Conservation (phyloP, 129 eudicot genomes). For the sunflower (Helianthus annuus) region HanXRQr2.0-SUNRISE NC_035434.2:162386797-162387296, state of each 20-base stretch:
- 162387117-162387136: too few relatives aligned
- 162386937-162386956: not conserved
- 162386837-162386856: slow-evolving; percentile 10
- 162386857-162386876: slow-evolving; percentile 31
- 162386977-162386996: too few relatives aligned
- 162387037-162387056: not conserved
- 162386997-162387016: not conserved
- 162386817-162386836: slow-evolving; percentile 34
- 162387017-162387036: not conserved
- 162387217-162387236: too few relatives aligned
- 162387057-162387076: not conserved
- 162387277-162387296: too few relatives aligned
- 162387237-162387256: too few relatives aligned
- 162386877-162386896: slow-evolving; percentile 25
- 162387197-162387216: too few relatives aligned
- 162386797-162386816: slow-evolving; percentile 20
- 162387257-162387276: too few relatives aligned
- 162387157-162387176: too few relatives aligned
- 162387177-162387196: too few relatives aligned
- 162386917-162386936: slow-evolving; percentile 5
- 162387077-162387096: not conserved
- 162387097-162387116: too few relatives aligned
- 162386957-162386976: too few relatives aligned
- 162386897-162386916: slow-evolving; percentile 10
- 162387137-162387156: too few relatives aligned